Conservation (phyloP, 2,329 filamentous ascomycete species). For the Erysiphe pulchra region DNA sequence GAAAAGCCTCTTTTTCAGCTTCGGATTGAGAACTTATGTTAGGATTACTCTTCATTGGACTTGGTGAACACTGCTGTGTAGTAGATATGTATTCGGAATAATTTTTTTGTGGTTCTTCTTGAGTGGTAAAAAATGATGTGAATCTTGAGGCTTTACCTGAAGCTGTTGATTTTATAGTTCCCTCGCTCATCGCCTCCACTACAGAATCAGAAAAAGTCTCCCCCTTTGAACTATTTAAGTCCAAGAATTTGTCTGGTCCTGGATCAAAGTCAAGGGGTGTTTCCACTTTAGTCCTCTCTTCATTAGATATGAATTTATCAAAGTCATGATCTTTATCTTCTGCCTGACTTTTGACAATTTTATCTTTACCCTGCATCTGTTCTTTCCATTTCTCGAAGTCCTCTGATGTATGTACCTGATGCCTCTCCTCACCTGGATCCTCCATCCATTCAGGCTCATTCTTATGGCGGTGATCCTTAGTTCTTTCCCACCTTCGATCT, state of each 20-base stretch:
- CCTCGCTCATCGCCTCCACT: conserved; percentile 19
- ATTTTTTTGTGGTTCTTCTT: conserved; percentile 23
- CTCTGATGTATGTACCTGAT: conserved; percentile 54
- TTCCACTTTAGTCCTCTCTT: conserved; percentile 27
- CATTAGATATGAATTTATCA: conserved; percentile 13
- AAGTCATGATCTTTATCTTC: conserved; percentile 5
- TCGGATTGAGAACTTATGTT: conserved; percentile 4
- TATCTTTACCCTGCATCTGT: conserved; percentile 28
- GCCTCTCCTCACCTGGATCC: conserved; percentile 39
- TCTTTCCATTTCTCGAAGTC: conserved; percentile 93
- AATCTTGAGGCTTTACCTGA: conserved; percentile 54
- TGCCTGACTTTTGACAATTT: conserved; percentile 5
- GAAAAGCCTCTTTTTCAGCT: conserved; percentile 60
- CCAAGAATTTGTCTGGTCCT: conserved; percentile 58
- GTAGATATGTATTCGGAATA: conserved; percentile 24
- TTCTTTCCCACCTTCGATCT: conserved; percentile 10
- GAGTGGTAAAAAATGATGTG: conserved; percentile 48
- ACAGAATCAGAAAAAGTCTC: conserved; percentile 16
- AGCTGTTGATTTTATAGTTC: conserved; percentile 26
- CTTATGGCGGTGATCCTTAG: conserved; percentile 33
- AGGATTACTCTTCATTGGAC: conserved; percentile 6
- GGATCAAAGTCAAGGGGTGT: conserved; percentile 31
- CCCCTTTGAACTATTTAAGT: conserved; percentile 23
- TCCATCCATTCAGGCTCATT: conserved; percentile 86
- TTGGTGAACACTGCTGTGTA: conserved; percentile 10